Percentiles rank a stretch among this genome's conserved stretches.
These are phyloP conservation scores for Pelargonium nanum DNA, from an alignment of 345 rosid genomes.

Conservation along the genomic window DNA sequence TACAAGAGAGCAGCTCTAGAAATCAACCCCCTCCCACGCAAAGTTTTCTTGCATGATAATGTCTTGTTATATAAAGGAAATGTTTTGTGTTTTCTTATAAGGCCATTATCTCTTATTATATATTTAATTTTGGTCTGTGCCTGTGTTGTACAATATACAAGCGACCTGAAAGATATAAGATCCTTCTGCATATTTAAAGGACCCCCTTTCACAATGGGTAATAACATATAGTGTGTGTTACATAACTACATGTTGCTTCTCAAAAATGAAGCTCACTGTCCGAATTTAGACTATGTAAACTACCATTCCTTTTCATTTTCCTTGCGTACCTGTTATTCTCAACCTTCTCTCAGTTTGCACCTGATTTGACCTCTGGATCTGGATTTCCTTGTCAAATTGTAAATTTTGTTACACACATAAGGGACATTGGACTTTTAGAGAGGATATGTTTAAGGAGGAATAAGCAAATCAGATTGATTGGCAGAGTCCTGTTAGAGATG, in stretches of 20 bases:
- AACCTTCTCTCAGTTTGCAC: no score
- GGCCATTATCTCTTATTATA: not conserved
- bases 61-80: not conserved
- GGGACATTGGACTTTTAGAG: no score
- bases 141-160: no score
- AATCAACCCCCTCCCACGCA: not conserved
- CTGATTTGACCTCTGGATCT: no score
- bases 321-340: not conserved
- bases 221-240: not conserved
- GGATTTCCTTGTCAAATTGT: no score
- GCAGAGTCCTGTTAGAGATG: no score
- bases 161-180: not conserved
- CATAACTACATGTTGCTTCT: not conserved
- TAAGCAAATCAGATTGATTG: no score
- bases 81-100: not conserved
- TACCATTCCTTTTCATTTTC: not conserved
- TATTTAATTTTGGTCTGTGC: not conserved
- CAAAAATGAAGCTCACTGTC: not conserved
- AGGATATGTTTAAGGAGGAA: no score
- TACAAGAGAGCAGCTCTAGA: not conserved
- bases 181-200: not conserved
- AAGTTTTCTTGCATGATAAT: not conserved
- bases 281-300: not conserved
- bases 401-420: no score
- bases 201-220: not conserved